Evolutionary conservation across 78 protist genomes (phyloP).

Genomic region (Blattamonas nauphoetae): DNA sequence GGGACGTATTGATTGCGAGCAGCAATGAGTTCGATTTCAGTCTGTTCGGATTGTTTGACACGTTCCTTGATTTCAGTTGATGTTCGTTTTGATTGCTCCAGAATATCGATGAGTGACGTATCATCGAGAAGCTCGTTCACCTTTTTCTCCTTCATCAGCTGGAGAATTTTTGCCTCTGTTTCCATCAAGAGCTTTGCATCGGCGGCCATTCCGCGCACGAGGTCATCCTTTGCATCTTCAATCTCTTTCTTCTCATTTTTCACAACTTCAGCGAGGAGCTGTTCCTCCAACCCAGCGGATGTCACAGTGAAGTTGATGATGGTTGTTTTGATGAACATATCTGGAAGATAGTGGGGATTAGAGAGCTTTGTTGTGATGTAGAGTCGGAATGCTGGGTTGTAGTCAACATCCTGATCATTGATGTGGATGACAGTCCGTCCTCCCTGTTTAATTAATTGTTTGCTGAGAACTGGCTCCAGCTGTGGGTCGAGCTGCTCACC

Average conservation of each 20-base stretch:
- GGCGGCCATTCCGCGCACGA: constrained; percentile 32
- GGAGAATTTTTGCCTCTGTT: constrained; percentile 47
- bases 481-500: constrained; percentile 64
- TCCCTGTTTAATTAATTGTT: constrained; percentile 32
- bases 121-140: constrained; percentile 61
- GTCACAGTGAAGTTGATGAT: constrained; percentile 74
- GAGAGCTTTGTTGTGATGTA: constrained; percentile 60
- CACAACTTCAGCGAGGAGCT: constrained; percentile 58
- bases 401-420: constrained; percentile 57
- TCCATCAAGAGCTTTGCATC: constrained; percentile 40
- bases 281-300: constrained; percentile 44
- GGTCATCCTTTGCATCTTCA: constrained; percentile 37
- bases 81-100: constrained; percentile 40
- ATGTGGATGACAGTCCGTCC: constrained; percentile 53
- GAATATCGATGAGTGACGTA: constrained; percentile 59
- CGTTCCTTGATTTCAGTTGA: constrained; percentile 28
- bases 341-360: constrained; percentile 64
- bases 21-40: constrained; percentile 14
- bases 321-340: constrained; percentile 52
- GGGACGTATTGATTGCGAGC: constrained; percentile 46
- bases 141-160: constrained; percentile 16
- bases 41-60: constrained; percentile 44
- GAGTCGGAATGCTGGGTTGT: constrained; percentile 39
- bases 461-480: constrained; percentile 48
- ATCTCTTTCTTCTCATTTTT: constrained; percentile 38